phyloP scores from a whole-genome alignment of 306 rosid species.

The Echinosophora koreensis region DNA sequence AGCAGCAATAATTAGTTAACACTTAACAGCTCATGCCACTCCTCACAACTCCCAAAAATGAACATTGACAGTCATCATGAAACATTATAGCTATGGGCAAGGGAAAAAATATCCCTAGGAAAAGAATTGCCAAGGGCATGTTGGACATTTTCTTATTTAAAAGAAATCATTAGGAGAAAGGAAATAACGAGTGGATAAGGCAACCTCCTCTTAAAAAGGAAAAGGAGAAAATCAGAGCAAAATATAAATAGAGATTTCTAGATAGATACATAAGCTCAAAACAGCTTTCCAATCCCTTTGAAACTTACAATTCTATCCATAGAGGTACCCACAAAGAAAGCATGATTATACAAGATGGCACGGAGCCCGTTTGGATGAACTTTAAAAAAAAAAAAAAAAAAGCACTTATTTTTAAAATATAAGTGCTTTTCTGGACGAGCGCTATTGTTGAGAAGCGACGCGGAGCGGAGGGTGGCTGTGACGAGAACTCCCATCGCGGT shows the following conservation, averaged over 20 bases:
- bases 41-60: not conserved
- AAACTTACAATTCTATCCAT: slow-evolving; percentile 3
- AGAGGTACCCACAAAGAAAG: not conserved
- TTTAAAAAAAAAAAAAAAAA: too few relatives aligned
- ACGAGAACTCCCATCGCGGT: too few relatives aligned
- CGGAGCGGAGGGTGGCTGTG: too few relatives aligned
- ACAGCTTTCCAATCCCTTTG: slow-evolving; percentile 21
- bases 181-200: slow-evolving; percentile 28
- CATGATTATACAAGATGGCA: not conserved
- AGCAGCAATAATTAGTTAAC: not conserved
- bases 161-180: slow-evolving; percentile 16
- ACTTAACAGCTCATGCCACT: not conserved
- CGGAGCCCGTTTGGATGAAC: too few relatives aligned
- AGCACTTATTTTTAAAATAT: too few relatives aligned
- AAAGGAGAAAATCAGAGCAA: slow-evolving; percentile 23
- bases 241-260: slow-evolving; percentile 14
- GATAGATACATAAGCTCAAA: slow-evolving; percentile 39
- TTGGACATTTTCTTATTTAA: slow-evolving; percentile 26
- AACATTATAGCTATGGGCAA: not conserved
- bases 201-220: slow-evolving; percentile 9
- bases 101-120: not conserved
- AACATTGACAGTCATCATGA: not conserved
- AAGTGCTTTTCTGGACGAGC: too few relatives aligned
- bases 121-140: slow-evolving; percentile 27
- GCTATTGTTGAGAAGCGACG: too few relatives aligned